Evolutionary conservation across 306 rosid genomes (phyloP).

Genomic region (Prunus armeniaca): DNA sequence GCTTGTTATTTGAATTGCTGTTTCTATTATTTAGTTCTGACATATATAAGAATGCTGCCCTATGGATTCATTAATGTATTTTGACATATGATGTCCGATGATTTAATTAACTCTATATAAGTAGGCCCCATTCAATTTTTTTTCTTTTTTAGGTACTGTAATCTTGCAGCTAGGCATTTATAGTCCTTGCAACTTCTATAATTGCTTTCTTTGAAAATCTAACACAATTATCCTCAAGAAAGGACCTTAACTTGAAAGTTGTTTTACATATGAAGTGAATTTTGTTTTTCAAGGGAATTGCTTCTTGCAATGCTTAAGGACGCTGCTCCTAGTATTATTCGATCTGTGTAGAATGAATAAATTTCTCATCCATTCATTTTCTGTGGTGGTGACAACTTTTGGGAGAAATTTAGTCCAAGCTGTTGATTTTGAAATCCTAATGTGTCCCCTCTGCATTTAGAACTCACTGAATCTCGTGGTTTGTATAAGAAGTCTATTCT

Average conservation of each 20-base stretch:
- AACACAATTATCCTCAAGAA: neutral
- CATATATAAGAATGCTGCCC: neutral
- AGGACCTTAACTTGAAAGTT: neutral
- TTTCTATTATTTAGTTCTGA: conserved; percentile 1
- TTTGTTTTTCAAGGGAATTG: neutral
- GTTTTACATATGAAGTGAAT: neutral
- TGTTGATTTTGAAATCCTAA: neutral
- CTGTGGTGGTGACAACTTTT: neutral
- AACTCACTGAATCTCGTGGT: neutral
- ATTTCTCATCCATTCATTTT: neutral
- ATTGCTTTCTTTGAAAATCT: neutral
- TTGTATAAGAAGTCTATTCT: neutral
- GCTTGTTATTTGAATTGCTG: conserved; percentile 6
- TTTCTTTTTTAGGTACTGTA: neutral
- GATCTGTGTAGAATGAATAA: neutral
- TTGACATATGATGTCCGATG: neutral
- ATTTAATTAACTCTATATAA: neutral
- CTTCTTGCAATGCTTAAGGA: neutral
- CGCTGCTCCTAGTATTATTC: neutral
- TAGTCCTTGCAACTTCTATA: neutral
- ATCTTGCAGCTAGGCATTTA: neutral
- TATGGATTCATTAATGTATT: neutral
- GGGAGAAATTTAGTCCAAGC: neutral
- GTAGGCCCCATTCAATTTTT: neutral
- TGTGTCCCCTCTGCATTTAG: neutral